Conservation (phyloP, 1,139 yeast species). For the Yamadazyma mexicana region DNA sequence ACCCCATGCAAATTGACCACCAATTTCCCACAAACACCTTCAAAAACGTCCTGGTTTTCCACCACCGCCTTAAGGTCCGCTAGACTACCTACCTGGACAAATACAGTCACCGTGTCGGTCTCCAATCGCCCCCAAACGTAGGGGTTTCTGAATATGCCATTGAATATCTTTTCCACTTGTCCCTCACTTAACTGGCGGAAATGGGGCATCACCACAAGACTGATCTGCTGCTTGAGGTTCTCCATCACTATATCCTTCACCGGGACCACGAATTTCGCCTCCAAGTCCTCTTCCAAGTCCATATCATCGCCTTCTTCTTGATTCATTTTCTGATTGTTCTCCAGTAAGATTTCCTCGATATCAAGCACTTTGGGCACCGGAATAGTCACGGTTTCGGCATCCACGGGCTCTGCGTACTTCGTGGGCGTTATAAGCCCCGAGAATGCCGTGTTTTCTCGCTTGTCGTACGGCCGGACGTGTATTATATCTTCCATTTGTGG, state of each 20-base stretch:
- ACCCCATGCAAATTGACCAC: conserved; percentile 6
- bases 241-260: conserved; percentile 21
- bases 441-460: conserved; percentile 3
- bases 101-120: conserved; percentile 15
- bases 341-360: conserved; percentile 21
- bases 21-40: conserved; percentile 7
- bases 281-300: conserved; percentile 13
- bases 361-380: conserved; percentile 26
- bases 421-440: conserved; percentile 5
- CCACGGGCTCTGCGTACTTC: conserved; percentile 8
- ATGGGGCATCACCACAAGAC: conserved; percentile 32
- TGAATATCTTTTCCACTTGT: conserved; percentile 31
- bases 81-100: conserved; percentile 12
- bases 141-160: conserved; percentile 3
- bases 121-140: conserved; percentile 14
- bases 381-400: conserved; percentile 13
- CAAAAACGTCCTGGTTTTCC: conserved; percentile 7
- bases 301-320: conserved; percentile 7
- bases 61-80: conserved; percentile 6
- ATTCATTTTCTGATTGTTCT: conserved; percentile 24
- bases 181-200: conserved; percentile 32
- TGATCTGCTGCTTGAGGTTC: conserved; percentile 38
- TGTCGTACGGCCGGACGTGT: conserved; percentile 12
- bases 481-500: conserved; percentile 8
- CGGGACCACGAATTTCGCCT: conserved; percentile 15